Percentiles rank a stretch among this genome's conserved stretches.
Evolutionary conservation across 371 early-diverging fungal genomes (phyloP).

Genomic region (Blyttiomyces sp.): DNA sequence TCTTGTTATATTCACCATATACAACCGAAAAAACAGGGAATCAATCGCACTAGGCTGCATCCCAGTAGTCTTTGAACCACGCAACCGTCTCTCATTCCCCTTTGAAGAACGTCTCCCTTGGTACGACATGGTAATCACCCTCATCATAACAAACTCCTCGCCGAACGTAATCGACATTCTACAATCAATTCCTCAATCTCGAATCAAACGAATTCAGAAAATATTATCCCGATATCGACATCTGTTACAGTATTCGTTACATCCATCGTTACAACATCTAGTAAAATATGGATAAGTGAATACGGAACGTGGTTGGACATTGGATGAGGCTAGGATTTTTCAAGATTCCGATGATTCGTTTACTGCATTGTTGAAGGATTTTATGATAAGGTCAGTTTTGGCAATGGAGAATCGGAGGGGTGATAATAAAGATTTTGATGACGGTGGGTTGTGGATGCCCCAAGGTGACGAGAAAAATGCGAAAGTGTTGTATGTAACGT

Average conservation of each 20-base stretch:
- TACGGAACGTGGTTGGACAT: too few relatives aligned
- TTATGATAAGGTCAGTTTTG: background rate
- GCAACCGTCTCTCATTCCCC: background rate
- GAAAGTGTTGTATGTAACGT: too few relatives aligned
- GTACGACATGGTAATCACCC: too few relatives aligned
- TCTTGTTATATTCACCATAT: background rate
- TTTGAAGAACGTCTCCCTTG: background rate
- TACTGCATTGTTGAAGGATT: background rate
- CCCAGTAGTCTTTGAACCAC: background rate
- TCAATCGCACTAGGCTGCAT: background rate
- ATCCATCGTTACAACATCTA: too few relatives aligned
- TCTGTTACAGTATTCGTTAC: background rate
- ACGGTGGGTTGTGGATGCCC: too few relatives aligned
- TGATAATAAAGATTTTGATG: too few relatives aligned
- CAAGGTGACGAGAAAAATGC: too few relatives aligned
- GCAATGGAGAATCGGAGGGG: too few relatives aligned
- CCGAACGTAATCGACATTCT: background rate
- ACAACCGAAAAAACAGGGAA: background rate
- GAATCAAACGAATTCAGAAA: background rate
- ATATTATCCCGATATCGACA: background rate
- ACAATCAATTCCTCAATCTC: background rate
- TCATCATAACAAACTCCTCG: background rate
- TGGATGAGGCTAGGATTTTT: background rate
- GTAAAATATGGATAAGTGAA: too few relatives aligned
- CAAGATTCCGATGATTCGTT: background rate